Conservation (phyloP, 305 asterid genomes). For the Fraxinus albicans region DNA sequence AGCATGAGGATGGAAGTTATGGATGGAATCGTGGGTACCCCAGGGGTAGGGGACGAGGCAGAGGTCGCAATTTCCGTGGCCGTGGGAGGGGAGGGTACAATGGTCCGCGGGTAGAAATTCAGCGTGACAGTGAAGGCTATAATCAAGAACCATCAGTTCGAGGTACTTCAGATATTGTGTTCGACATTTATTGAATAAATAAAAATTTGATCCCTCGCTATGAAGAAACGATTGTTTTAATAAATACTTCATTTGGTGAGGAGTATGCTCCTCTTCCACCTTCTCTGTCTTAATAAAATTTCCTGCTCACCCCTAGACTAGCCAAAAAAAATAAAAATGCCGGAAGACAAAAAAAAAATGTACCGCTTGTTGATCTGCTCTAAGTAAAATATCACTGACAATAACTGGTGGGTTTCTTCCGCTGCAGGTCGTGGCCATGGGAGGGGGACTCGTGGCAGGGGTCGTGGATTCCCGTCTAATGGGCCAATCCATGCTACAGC, state of each 20-base stretch:
- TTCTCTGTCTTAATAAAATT: background rate
- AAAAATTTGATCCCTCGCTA: background rate
- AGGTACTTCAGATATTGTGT: slow-evolving; percentile 35
- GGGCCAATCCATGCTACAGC: slow-evolving; percentile 31
- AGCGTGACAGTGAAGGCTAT: slow-evolving; percentile 35
- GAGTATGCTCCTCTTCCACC: background rate
- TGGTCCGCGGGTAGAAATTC: slow-evolving; percentile 35
- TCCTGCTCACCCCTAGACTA: background rate
- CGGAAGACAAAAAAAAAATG: background rate
- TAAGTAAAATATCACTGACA: background rate
- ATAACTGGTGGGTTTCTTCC: slow-evolving; percentile 3
- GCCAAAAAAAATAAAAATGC: background rate
- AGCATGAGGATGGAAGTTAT: slow-evolving; percentile 60
- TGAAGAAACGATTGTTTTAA: background rate
- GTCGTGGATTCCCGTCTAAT: slow-evolving; percentile 44
- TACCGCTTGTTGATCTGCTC: background rate
- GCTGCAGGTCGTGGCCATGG: slow-evolving; percentile 52
- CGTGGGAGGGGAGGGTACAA: slow-evolving; percentile 51
- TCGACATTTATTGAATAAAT: background rate
- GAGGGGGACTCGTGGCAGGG: slow-evolving; percentile 45
- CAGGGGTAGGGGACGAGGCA: slow-evolving; percentile 58
- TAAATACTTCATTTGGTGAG: background rate
- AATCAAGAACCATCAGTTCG: slow-evolving; percentile 44
- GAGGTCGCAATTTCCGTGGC: slow-evolving; percentile 52
- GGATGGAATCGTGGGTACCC: slow-evolving; percentile 38